Percentiles rank a stretch among this genome's conserved stretches.
These are phyloP conservation scores for Pseudocercospora fuligena DNA, from an alignment of 2,329 filamentous ascomycete species.

Conservation along the genomic window DNA sequence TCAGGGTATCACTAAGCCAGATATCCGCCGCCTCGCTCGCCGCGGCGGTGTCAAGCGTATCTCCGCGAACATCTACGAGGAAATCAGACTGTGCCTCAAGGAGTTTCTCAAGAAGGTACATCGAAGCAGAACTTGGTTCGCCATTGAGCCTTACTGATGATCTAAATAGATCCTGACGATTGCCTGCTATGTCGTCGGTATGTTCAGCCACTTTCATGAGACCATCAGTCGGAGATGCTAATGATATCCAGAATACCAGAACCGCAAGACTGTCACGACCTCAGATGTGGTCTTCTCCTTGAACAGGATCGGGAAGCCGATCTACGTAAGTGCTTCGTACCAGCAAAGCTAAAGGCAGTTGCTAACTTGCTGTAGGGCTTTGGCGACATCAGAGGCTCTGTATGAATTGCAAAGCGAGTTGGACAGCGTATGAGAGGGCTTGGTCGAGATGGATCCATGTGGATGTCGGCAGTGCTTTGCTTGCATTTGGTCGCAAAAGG, in stretches of 20 bases:
- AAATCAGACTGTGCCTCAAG: conserved; percentile 59
- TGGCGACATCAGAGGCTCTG: not conserved
- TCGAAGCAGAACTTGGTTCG: not conserved
- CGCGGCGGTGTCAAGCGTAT: conserved; percentile 79
- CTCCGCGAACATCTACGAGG: conserved; percentile 66
- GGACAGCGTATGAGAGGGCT: no score
- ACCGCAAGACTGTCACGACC: conserved; percentile 65
- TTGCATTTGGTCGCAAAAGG: not conserved
- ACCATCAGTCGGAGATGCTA: not conserved
- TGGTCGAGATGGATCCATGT: no score
- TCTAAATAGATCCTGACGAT: not conserved
- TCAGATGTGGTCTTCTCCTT: conserved; percentile 54
- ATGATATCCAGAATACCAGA: conserved; percentile 53
- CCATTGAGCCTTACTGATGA: not conserved
- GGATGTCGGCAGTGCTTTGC: no score
- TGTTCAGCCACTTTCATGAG: not conserved
- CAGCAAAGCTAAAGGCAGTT: not conserved
- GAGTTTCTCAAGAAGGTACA: conserved; percentile 63
- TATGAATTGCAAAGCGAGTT: no score
- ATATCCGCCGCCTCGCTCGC: conserved; percentile 69
- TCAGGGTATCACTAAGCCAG: conserved; percentile 86
- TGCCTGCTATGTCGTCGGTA: conserved; percentile 6
- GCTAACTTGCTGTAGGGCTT: not conserved
- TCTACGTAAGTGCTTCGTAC: conserved; percentile 16
- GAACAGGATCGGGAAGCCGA: conserved; percentile 1